A percentile compares a stretch with the other conserved stretches of the same genome.
Evolutionary conservation across 2,329 filamentous ascomycete species (phyloP).

Genomic region (Basipetospora chlamydospora): DNA sequence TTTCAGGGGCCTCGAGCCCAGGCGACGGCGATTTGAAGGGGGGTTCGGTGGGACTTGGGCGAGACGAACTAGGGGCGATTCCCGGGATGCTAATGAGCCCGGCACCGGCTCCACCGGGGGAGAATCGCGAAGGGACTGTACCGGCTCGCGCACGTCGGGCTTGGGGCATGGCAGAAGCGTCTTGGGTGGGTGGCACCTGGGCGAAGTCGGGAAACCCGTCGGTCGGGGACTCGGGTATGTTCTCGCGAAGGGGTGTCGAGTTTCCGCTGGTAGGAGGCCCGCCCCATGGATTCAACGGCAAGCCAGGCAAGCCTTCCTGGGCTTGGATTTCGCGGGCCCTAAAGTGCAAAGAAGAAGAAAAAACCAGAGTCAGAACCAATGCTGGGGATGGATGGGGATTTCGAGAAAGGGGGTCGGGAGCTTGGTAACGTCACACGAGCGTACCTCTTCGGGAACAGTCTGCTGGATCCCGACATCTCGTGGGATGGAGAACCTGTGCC

Average conservation of each 20-base stretch:
- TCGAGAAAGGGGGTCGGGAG: background rate
- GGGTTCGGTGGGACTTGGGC: slow-evolving; percentile 74
- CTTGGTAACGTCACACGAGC: slow-evolving; percentile 15
- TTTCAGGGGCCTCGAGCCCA: slow-evolving; percentile 32
- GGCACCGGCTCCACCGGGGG: slow-evolving; percentile 54
- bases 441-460: slow-evolving; percentile 88
- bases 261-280: slow-evolving; percentile 92
- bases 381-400: background rate
- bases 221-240: slow-evolving; percentile 90
- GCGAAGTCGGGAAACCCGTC: slow-evolving; percentile 91
- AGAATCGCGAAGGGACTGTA: slow-evolving; percentile 90
- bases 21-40: slow-evolving; percentile 62
- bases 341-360: slow-evolving; percentile 3
- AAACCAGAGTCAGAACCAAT: background rate
- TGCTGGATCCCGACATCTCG: slow-evolving; percentile 57
- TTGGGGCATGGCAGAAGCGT: slow-evolving; percentile 36
- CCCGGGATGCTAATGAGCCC: slow-evolving; percentile 41
- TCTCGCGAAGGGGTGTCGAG: slow-evolving; percentile 90
- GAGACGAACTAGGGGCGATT: slow-evolving; percentile 60
- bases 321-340: slow-evolving; percentile 95
- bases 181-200: slow-evolving; percentile 50
- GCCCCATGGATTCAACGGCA: slow-evolving; percentile 67
- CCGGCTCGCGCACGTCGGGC: slow-evolving; percentile 76
- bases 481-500: slow-evolving; percentile 94
- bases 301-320: slow-evolving; percentile 69